These are phyloP conservation scores for Tolypocladium guangdongense DNA, from an alignment of 2,329 filamentous ascomycete genomes.

Conservation along the genomic window DNA sequence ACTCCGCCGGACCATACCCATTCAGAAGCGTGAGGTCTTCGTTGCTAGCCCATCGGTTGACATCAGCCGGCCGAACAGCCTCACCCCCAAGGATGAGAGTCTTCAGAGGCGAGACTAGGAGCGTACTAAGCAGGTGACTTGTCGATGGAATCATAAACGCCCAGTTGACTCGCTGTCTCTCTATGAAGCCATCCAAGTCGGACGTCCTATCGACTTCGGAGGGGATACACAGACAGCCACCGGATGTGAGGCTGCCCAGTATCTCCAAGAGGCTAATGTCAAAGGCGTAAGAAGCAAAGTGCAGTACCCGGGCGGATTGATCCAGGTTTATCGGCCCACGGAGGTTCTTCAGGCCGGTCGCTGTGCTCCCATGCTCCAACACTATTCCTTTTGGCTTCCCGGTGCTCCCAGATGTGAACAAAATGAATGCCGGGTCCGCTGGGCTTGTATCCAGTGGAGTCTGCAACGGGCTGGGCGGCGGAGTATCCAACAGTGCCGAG, in stretches of 20 bases:
- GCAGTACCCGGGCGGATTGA: neutral
- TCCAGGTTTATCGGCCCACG: neutral
- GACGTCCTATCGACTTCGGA: neutral
- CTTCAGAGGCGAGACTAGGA: neutral
- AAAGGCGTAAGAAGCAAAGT: slow-evolving; percentile 1
- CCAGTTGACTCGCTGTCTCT: slow-evolving; percentile 1
- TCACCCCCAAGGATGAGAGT: slow-evolving; percentile 1
- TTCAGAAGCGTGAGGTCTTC: slow-evolving; percentile 1
- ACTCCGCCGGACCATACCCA: neutral
- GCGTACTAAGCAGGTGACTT: neutral
- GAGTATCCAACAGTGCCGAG: neutral
- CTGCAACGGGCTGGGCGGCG: neutral
- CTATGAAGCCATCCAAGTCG: neutral
- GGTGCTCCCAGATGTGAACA: neutral
- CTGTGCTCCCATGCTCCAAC: neutral
- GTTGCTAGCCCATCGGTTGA: neutral
- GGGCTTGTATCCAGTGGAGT: neutral
- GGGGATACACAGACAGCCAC: slow-evolving; percentile 2
- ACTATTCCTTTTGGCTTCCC: neutral
- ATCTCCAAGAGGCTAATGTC: neutral
- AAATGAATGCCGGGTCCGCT: neutral
- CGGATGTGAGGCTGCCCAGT: neutral
- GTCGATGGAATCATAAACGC: slow-evolving; percentile 1
- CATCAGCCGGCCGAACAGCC: neutral
- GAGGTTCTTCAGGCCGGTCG: neutral